Evolutionary conservation across 441 rosid genomes (phyloP), one percentile per base, ranked within the genome.

Genomic region (Adansonia gregorii): DNA sequence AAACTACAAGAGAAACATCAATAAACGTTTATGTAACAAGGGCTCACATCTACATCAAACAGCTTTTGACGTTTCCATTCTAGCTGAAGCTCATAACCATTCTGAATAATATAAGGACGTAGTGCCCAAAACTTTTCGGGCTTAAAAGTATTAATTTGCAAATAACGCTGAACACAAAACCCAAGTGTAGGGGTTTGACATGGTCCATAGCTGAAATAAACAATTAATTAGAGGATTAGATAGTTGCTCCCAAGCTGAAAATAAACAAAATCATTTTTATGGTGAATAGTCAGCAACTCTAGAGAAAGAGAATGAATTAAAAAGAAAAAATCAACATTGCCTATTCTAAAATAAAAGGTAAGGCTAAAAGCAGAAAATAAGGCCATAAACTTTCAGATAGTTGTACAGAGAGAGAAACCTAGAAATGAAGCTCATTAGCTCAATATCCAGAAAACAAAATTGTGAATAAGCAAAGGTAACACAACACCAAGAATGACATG

Each of bases 151-250:
- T 88, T 92, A 80, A 95, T 91, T 82, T 95, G 97, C 86, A 95
- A 82, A 87, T 93, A 87, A 6, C 97, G 92, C 80, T 92, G 97
- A 68, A 95, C 99, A 75, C 99, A 93, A 71, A 93, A 95, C 80
- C 99, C 99, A 76, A 95, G 99, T 14, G 98, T 95, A 73, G 97
- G 99, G 77, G 96, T 93, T 85, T 95, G 99, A 79, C 97, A 93
- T 63, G 99, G 99, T 54, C 99, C 98, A 78, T 95, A 93, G 41
- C 98, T 94, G 95, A 82, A 88, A 87, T 39, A 84, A 79, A 78
- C 64, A 86, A 69, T 72, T 49, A 61, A 22, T 15, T 75, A 67
- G 76, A 70, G 63, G 24, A 84, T 76, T 76, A 76, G 67, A 65
- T 51, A 22, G n/a, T 66, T 66, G 68, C 61, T 12, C 31, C 7